Conservation (phyloP, 106 monocot species). For the Dendrobium nobile region DNA sequence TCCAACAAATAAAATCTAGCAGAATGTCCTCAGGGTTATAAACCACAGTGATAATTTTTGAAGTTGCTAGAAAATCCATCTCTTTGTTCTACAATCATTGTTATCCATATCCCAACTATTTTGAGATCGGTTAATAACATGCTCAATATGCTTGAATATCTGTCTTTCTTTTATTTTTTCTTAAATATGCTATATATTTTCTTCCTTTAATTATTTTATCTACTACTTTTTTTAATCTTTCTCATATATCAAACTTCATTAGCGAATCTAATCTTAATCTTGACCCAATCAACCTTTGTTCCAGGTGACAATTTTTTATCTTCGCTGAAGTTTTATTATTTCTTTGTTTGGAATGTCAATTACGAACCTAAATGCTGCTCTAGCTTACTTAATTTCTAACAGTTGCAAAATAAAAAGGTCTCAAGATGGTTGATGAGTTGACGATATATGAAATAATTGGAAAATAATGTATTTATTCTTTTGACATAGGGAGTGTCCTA, state of each 20-base stretch:
- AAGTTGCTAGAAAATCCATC: not conserved
- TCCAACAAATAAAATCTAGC: not conserved
- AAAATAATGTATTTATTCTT: not conserved
- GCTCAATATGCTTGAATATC: not conserved
- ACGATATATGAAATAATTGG: too few species aligned
- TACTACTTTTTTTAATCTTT: not conserved
- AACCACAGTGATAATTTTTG: not conserved
- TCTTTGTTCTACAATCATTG: not conserved
- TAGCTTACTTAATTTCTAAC: not conserved
- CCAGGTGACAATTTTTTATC: not conserved
- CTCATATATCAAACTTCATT: not conserved
- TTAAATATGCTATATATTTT: not conserved
- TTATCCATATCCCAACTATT: not conserved
- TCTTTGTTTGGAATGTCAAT: not conserved
- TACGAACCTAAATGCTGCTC: not conserved
- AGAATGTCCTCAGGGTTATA: not conserved
- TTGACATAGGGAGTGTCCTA: constrained; percentile 60
- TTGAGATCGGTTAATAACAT: not conserved
- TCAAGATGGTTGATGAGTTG: too few species aligned
- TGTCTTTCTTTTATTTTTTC: too few species aligned
- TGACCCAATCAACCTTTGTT: not conserved
- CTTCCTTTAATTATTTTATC: not conserved
- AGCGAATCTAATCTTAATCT: not conserved
- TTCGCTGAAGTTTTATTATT: not conserved
- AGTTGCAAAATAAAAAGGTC: not conserved